phyloP scores from a whole-genome alignment of 2,329 filamentous ascomycete genomes.

The Aureobasidium sp. region DNA sequence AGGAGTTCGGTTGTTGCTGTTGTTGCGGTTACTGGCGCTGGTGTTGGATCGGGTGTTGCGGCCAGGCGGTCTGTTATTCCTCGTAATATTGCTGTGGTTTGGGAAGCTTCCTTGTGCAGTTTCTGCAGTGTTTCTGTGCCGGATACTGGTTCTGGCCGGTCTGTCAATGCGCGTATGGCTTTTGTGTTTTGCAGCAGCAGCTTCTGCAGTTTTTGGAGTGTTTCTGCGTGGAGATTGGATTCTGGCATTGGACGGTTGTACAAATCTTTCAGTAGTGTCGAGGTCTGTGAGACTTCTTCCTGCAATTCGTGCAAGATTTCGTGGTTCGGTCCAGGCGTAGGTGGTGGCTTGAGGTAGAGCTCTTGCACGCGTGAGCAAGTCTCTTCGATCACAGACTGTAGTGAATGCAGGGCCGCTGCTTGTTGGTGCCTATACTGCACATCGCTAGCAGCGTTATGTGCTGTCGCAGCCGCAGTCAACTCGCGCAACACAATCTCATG shows the following conservation, averaged over 20 bases:
- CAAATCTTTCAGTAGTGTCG: not conserved
- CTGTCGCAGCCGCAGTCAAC: not conserved
- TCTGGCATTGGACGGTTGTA: slow-evolving; percentile 3
- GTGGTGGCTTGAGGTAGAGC: not conserved
- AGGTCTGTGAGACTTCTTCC: not conserved
- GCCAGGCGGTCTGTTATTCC: not conserved
- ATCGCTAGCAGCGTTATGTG: slow-evolving; percentile 5
- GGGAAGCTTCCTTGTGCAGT: slow-evolving; percentile 3
- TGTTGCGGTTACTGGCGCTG: not conserved
- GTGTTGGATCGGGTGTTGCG: not conserved
- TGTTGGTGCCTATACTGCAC: slow-evolving; percentile 14
- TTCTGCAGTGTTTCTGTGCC: not conserved
- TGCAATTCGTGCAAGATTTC: slow-evolving; percentile 7
- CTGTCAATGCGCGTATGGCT: not conserved
- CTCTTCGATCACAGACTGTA: slow-evolving; percentile 5
- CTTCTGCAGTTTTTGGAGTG: not conserved
- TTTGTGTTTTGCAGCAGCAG: slow-evolving; percentile 4
- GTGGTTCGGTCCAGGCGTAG: slow-evolving; percentile 7
- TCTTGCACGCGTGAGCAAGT: slow-evolving; percentile 9
- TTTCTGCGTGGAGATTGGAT: not conserved
- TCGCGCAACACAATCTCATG: slow-evolving; percentile 10
- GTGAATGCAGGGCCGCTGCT: slow-evolving; percentile 2
- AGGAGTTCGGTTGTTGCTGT: not conserved
- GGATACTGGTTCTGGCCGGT: not conserved
- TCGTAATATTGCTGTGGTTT: not conserved